Evolutionary conservation across 1,139 yeast species (phyloP).

Genomic region (Hansenula sp.): DNA sequence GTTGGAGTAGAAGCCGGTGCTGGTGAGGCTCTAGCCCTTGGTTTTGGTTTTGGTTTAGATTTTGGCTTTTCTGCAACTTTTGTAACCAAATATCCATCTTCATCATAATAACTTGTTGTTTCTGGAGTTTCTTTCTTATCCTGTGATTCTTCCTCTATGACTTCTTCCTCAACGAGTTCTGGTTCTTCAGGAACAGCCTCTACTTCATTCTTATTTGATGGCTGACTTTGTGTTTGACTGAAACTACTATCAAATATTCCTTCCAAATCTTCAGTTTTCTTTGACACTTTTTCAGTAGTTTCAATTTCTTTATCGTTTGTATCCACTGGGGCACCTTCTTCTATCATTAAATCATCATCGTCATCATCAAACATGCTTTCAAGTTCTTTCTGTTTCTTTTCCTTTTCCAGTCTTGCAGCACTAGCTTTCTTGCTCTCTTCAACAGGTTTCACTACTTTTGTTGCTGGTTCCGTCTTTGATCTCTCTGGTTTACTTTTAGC

Average conservation of each 20-base stretch:
- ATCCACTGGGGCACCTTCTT: neutral
- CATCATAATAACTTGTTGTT: conserved; percentile 21
- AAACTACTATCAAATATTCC: conserved; percentile 15
- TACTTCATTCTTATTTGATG: neutral
- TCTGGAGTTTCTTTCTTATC: neutral
- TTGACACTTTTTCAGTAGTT: neutral
- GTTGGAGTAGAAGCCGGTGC: conserved; percentile 4
- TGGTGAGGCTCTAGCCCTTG: conserved; percentile 6
- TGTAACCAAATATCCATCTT: conserved; percentile 26
- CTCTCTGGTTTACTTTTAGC: conserved; percentile 3
- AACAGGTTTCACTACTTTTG: conserved; percentile 11
- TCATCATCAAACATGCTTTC: conserved; percentile 28
- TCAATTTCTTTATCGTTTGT: neutral
- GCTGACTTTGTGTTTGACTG: conserved; percentile 14
- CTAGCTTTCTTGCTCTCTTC: conserved; percentile 10
- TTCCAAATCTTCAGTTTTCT: conserved; percentile 12
- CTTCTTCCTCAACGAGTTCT: conserved; percentile 6
- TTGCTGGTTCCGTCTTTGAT: conserved; percentile 9
- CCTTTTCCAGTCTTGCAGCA: conserved; percentile 6
- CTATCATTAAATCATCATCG: conserved; percentile 13
- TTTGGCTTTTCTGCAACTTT: conserved; percentile 9
- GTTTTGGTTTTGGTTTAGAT: conserved; percentile 10
- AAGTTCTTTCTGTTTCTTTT: conserved; percentile 18
- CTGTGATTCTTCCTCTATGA: neutral
- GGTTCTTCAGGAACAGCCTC: neutral